Percentiles rank a stretch among this genome's conserved stretches.
These are phyloP conservation scores for Phytopythium ostracodes DNA, from an alignment of 352 stramenopile genomes.

Conservation along the genomic window DNA sequence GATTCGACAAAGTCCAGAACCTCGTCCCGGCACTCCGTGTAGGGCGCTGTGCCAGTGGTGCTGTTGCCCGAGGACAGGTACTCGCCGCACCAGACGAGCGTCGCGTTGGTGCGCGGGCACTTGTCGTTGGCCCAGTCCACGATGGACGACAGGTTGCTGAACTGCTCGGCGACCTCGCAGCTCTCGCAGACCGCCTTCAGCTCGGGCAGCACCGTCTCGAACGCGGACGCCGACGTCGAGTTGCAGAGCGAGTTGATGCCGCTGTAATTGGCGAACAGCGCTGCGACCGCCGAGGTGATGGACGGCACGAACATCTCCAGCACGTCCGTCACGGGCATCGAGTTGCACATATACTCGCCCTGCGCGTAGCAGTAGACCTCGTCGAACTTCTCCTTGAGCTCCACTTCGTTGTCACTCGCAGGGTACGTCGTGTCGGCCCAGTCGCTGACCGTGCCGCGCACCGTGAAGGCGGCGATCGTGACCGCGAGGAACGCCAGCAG, in stretches of 20 bases:
- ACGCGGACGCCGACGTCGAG: neutral
- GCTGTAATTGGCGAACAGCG: constrained; percentile 35
- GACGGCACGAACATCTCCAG: constrained; percentile 45
- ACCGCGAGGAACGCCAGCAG: constrained; percentile 49
- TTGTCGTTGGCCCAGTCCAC: constrained; percentile 77
- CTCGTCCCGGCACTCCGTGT: constrained; percentile 38
- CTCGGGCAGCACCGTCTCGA: constrained; percentile 15
- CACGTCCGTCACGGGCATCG: constrained; percentile 45
- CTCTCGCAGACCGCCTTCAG: constrained; percentile 42
- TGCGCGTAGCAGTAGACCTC: constrained; percentile 71
- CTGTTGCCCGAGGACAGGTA: constrained; percentile 36
- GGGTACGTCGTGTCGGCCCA: constrained; percentile 50
- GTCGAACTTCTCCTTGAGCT: constrained; percentile 60
- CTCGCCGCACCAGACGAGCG: constrained; percentile 55
- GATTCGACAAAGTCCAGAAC: constrained; percentile 44
- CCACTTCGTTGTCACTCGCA: constrained; percentile 37
- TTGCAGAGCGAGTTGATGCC: constrained; percentile 61
- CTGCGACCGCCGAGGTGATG: constrained; percentile 26
- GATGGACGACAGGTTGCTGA: constrained; percentile 65
- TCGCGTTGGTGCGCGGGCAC: constrained; percentile 53
- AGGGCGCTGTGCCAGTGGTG: constrained; percentile 35
- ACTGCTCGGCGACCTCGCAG: constrained; percentile 50
- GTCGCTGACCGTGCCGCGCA: constrained; percentile 33
- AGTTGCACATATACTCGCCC: constrained; percentile 67
- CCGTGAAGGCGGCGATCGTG: constrained; percentile 38